Percentiles rank a stretch among this genome's conserved stretches.
phyloP scores from a whole-genome alignment of 352 stramenopile species.

The Globisporangium irregulare region DNA sequence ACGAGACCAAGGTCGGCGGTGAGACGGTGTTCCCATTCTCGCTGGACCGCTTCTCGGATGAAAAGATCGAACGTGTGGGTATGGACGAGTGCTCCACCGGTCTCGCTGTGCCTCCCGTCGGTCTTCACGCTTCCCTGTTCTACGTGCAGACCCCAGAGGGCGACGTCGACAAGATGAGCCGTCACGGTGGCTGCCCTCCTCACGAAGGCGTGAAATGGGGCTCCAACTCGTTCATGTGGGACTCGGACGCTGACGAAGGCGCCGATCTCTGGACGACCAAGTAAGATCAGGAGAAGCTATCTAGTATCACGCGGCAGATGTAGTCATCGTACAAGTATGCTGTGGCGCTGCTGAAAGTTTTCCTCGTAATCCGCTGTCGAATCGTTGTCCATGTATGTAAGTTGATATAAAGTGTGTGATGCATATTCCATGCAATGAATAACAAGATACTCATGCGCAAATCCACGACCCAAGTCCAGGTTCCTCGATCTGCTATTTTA shows the following conservation, averaged over 20 bases:
- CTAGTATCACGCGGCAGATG: neutral
- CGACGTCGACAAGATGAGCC: conserved; percentile 72
- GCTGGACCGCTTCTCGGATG: conserved; percentile 64
- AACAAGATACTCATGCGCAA: neutral
- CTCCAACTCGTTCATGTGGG: conserved; percentile 87
- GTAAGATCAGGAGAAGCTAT: conserved; percentile 23
- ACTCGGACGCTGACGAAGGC: conserved; percentile 79
- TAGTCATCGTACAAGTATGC: neutral
- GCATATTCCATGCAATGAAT: conserved; percentile 6
- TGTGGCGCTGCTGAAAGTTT: neutral
- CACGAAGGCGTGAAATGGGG: conserved; percentile 86
- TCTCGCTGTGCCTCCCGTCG: conserved; percentile 64
- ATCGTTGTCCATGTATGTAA: conserved; percentile 6
- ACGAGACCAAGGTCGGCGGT: conserved; percentile 92
- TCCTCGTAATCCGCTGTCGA: neutral
- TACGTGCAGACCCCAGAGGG: conserved; percentile 82
- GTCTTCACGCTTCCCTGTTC: conserved; percentile 78
- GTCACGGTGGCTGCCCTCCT: conserved; percentile 80
- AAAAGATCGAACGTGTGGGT: conserved; percentile 63
- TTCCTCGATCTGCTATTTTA: neutral
- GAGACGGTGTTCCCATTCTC: conserved; percentile 97
- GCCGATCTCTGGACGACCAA: conserved; percentile 78
- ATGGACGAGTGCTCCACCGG: conserved; percentile 82
- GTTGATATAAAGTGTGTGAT: conserved; percentile 7
- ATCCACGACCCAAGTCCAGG: neutral